phyloP scores from a whole-genome alignment of 1,284 basidiomycete species.

The Trametes pubescens region DNA sequence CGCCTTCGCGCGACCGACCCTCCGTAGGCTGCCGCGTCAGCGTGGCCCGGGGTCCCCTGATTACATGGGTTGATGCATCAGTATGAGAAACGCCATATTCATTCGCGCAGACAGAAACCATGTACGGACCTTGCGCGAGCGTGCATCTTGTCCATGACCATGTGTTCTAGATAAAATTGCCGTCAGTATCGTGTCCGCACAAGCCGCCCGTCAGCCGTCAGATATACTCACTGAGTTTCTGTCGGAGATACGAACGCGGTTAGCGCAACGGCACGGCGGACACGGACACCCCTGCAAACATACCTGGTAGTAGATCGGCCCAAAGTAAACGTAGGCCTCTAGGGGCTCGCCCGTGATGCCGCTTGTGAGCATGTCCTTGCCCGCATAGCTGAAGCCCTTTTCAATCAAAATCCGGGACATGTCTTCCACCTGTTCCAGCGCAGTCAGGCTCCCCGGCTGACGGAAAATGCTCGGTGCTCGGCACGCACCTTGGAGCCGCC shows the following conservation, averaged over 20 bases:
- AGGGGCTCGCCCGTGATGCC: constrained; percentile 97
- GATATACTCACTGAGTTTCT: constrained; percentile 79
- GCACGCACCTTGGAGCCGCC: constrained; percentile 88
- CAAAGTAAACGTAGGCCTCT: constrained; percentile 98
- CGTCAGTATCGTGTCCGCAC: constrained; percentile 35
- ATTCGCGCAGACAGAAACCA: constrained; percentile 6
- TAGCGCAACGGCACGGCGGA: constrained; percentile 9
- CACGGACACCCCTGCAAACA: constrained; percentile 29
- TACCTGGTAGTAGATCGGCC: constrained; percentile 98
- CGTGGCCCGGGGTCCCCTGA: constrained; percentile 93
- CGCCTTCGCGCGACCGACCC: constrained; percentile 97
- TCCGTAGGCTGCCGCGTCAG: constrained; percentile 98
- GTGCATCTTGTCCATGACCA: constrained; percentile 99
- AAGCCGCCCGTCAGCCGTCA: constrained; percentile 2
- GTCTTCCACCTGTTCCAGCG: constrained; percentile 82
- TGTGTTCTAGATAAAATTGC: constrained; percentile 70
- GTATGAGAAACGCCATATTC: constrained; percentile 11
- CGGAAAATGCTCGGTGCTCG: constrained; percentile 21
- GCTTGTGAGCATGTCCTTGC: constrained; percentile 98
- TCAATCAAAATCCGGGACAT: constrained; percentile 97
- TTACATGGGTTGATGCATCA: constrained; percentile 1
- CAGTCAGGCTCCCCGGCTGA: constrained; percentile 19
- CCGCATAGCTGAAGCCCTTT: constrained; percentile 95
- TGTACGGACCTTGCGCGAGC: constrained; percentile 87
- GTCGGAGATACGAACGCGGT: constrained; percentile 26